These are phyloP conservation scores for Diaporthe caulivora DNA, from an alignment of 2,329 filamentous ascomycete genomes.

Conservation along the genomic window DNA sequence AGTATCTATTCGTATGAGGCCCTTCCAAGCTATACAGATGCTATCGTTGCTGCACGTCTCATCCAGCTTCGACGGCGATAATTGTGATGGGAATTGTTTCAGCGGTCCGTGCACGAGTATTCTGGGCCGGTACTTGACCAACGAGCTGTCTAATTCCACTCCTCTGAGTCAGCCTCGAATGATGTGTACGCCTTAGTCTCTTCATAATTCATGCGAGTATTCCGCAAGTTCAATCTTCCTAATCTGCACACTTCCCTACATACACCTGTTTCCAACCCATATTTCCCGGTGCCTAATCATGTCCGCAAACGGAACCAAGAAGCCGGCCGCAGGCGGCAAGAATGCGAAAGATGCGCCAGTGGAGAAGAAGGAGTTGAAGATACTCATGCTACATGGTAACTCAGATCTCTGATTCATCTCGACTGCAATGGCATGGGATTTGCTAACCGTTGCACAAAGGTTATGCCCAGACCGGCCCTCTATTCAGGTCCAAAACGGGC, in stretches of 20 bases:
- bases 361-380: conserved; percentile 34
- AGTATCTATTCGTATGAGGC: too few relatives aligned
- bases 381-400: conserved; percentile 36
- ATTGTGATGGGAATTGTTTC: not conserved
- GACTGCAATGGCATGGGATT: not conserved
- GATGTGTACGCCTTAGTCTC: not conserved
- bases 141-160: not conserved
- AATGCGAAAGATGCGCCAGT: conserved; percentile 13
- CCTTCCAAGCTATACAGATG: not conserved
- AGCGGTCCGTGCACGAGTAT: conserved; percentile 20
- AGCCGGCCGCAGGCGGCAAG: not conserved
- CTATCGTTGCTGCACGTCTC: not conserved
- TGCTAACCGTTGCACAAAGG: conserved; percentile 19
- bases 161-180: conserved; percentile 29
- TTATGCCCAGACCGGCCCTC: conserved; percentile 34
- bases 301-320: conserved; percentile 17
- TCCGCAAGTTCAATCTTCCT: not conserved
- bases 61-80: not conserved
- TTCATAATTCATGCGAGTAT: conserved; percentile 21
- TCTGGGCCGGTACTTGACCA: not conserved
- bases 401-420: not conserved
- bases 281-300: not conserved
- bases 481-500: conserved; percentile 35
- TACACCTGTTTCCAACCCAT: not conserved
- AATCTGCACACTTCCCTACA: not conserved